Base-by-base conservation (phyloP, 2,329 filamentous ascomycete genomes). In the Fusarium sp. region DNA sequence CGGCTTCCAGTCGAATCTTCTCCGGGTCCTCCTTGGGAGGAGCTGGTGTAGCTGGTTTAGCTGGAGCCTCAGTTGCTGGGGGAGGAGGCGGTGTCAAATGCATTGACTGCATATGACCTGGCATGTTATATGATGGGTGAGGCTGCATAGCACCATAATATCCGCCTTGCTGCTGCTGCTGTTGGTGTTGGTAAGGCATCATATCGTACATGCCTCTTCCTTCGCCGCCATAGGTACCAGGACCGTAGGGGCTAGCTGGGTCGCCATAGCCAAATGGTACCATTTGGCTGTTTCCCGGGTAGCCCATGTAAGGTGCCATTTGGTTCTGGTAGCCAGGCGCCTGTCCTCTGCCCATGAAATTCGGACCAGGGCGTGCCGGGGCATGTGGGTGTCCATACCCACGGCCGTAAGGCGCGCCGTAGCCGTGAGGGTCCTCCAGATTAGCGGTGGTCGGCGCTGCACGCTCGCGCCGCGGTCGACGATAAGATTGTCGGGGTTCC, bases 351-450 rank as follows among this genome's bases (percentile, higher is more conserved):
- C 72, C 71, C 58, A 70, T 72, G 45, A 63, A 61, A 33, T 61
- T 57, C 17, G 39, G 58, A 15, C 56, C 51, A 29, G 60, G 41
- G 25, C 60, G 39, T 29, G 41, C 48, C 14, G 61, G 39, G 27
- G 53, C 46, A n/a, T 57, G 53, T 29, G 57, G 59, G 11, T 65
- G 63, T 65, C 45, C 71, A 48, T 53, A 76, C 33, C 58, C 67
- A 25, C 70, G 74, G 75, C 78, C 81, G 79, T 75, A 78, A 67
- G 69, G 46, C 47, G 57, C 74, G 61, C 78, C 75, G 71, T 83
- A 88, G n/a, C 90, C 86, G 21, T 91, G 86, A 17, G 80, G 80
- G 32, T 83, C 83, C 72, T 90, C 88, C 78, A 84, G 80, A 73
- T 83, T 90, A 78, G 85, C 84, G 51, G 85, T 79, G 63, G 82